A percentile compares a stretch with the other conserved stretches of the same genome.
Conservation (phyloP, 2,329 filamentous ascomycete genomes). For the Monascus ruber region DNA sequence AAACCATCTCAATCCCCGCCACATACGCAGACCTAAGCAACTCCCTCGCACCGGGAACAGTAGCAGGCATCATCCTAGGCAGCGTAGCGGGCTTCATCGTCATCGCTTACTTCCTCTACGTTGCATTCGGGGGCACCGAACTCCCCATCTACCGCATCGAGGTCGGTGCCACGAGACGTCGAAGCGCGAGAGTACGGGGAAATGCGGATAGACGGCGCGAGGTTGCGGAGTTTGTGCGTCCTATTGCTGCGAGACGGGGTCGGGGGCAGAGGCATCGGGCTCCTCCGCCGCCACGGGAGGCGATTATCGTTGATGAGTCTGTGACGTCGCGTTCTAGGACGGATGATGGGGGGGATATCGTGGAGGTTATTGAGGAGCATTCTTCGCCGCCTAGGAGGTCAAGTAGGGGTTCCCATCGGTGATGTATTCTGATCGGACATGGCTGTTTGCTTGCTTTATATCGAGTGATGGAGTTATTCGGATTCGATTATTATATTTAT, state of each 20-base stretch:
- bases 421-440: no score
- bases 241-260: conserved; percentile 8
- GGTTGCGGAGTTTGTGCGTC: conserved; percentile 21
- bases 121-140: conserved; percentile 37
- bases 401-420: conserved; percentile 10
- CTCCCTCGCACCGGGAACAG: conserved; percentile 44
- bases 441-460: no score
- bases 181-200: conserved; percentile 4
- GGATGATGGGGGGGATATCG: conserved; percentile 37
- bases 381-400: conserved; percentile 26
- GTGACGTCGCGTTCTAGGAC: conserved; percentile 12
- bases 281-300: conserved; percentile 2
- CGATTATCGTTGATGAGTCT: conserved; percentile 23
- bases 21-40: conserved; percentile 46
- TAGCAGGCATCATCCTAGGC: conserved; percentile 48
- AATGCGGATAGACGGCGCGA: conserved; percentile 15
- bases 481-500: no score
- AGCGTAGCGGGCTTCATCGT: conserved; percentile 42
- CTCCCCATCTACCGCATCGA: conserved; percentile 18
- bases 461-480: no score
- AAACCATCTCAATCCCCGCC: conserved; percentile 44
- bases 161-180: neutral
- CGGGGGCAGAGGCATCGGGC: conserved; percentile 2
- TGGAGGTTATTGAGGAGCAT: conserved; percentile 49
- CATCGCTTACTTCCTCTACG: conserved; percentile 42